These are phyloP conservation scores for Aspergillus proliferans DNA, from an alignment of 2,329 filamentous ascomycete species.

Conservation along the genomic window DNA sequence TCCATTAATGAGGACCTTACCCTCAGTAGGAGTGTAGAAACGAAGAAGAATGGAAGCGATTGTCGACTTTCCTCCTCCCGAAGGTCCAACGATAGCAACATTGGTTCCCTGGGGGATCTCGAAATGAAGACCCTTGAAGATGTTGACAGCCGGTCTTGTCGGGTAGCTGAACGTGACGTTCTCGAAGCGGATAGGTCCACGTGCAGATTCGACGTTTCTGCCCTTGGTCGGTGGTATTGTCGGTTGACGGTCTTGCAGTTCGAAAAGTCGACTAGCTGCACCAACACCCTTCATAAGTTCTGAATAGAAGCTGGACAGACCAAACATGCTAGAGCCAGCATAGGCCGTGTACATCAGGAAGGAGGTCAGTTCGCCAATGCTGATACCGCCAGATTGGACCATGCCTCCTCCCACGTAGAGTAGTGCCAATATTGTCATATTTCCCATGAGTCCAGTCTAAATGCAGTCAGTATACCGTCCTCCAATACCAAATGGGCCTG, in stretches of 20 bases:
- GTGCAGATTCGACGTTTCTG: constrained; percentile 69
- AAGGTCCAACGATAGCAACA: constrained; percentile 92
- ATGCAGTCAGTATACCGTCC: constrained; percentile 23
- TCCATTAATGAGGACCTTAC: constrained; percentile 75
- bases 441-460: constrained; percentile 83
- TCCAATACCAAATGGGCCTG: neutral
- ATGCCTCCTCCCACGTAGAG: constrained; percentile 86
- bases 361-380: constrained; percentile 84
- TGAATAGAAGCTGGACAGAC: constrained; percentile 91
- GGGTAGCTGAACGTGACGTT: constrained; percentile 87
- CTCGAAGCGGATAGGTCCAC: constrained; percentile 81
- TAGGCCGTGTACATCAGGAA: constrained; percentile 99
- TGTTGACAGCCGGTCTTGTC: constrained; percentile 81
- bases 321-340: constrained; percentile 79
- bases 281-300: constrained; percentile 99
- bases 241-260: constrained; percentile 83
- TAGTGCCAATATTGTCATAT: constrained; percentile 89
- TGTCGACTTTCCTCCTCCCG: constrained; percentile 92
- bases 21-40: constrained; percentile 79
- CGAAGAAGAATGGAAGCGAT: constrained; percentile 85
- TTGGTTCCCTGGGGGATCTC: constrained; percentile 89
- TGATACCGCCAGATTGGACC: constrained; percentile 79
- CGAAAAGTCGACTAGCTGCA: constrained; percentile 91
- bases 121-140: constrained; percentile 85
- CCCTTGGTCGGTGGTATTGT: constrained; percentile 84